Evolutionary conservation across 1,139 yeast species (phyloP), one percentile per base, ranked within the genome.

Genomic region (Nematodospora anomalae): DNA sequence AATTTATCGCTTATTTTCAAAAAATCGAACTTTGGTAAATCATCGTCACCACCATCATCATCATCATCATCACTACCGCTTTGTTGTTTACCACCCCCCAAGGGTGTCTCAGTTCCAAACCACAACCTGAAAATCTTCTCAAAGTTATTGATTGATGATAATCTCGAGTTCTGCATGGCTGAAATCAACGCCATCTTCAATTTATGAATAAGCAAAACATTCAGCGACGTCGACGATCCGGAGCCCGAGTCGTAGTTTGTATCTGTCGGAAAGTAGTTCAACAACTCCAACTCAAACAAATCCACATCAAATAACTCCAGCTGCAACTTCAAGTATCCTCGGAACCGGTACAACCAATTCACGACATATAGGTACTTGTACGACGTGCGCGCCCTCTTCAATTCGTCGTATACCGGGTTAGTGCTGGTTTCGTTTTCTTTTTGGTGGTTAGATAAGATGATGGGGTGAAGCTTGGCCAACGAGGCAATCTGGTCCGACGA

Each of bases 231-330:
- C 10, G 25, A 20, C 4, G 9, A 9, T 4, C 33, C 28, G 21
- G 7, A 16, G 10, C 15, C 22, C 8, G 32, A 22, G 6, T 38
- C 28, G 60, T 46, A 1, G 75, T 75, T 4, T 60, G 62, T 22
- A 67, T 66, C 37, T 6, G 59, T 67, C 1, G 50, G 49, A 30
- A 43, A 44, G 27, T 40, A 55, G 37, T 71, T 64, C 27, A 76
- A 52, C 20, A 77, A 57, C 47, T 77, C 83, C 46, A 75, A 70
- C 49, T 77, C 83, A 40, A 76, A 74, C 33, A 76, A 60, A 37
- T 75, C 80, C 11, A 69, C 70, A 52, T 76, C 82, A 47, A 77
- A 77, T 28, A 62, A 58, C 40, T 76, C 82, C 10, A 62, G 57
- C 7, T 64, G 62, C 31, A 77, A 51, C 44, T 62, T 68, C 26